phyloP scores from a whole-genome alignment of 176 grass and related monocot species.

The Oryza rufipogon region DNA sequence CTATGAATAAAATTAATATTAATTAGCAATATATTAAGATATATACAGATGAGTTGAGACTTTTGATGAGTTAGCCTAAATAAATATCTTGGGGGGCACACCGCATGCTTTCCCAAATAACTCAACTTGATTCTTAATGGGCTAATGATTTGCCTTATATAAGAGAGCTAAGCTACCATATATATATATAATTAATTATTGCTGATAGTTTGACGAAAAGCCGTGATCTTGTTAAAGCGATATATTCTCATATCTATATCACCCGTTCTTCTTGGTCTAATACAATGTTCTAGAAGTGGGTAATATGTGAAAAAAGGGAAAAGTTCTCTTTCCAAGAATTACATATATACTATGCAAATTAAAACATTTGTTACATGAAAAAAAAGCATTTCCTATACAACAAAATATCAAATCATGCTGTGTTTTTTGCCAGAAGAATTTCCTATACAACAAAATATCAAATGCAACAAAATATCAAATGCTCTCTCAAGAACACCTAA shows the following conservation, averaged over 20 bases:
- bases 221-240: not conserved
- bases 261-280: not conserved
- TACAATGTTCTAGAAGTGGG: not conserved
- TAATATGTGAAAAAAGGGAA: not conserved
- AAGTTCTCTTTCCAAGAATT: not conserved
- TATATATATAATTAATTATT: not conserved
- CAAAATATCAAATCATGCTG: not conserved
- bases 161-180: slow-evolving; percentile 1
- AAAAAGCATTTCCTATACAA: not conserved
- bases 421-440: not conserved
- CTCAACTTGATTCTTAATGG: slow-evolving; percentile 25
- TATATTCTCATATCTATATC: slow-evolving; percentile 17
- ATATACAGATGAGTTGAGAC: slow-evolving; percentile 13
- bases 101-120: not conserved
- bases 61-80: slow-evolving; percentile 1
- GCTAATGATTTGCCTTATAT: slow-evolving; percentile 33
- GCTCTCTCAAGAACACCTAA: no score
- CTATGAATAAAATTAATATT: not conserved
- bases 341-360: not conserved
- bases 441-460: no score
- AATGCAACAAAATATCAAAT: no score
- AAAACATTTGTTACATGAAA: not conserved
- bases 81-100: slow-evolving; percentile 12
- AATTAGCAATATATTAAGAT: slow-evolving; percentile 24
- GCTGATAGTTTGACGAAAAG: slow-evolving; percentile 9